Percentiles rank a stretch among this genome's conserved stretches.
phyloP scores from a whole-genome alignment of 2,329 filamentous ascomycete species.

The Exserohilum turcica region DNA sequence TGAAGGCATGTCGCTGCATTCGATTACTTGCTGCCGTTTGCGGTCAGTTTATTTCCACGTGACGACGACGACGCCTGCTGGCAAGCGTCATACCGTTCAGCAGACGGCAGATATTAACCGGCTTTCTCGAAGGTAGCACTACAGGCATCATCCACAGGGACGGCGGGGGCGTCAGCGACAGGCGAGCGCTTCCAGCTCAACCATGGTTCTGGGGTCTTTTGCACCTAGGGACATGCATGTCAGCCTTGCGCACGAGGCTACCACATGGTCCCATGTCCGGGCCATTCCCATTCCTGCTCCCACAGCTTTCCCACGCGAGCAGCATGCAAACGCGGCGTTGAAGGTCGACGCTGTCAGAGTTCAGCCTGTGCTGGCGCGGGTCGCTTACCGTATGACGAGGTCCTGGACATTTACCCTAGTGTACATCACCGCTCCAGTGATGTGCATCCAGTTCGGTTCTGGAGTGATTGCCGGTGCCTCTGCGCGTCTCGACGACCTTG shows the following conservation, averaged over 20 bases:
- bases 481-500: conserved; percentile 7
- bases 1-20: background rate
- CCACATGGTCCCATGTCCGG: conserved; percentile 4
- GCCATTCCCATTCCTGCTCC: background rate
- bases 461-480: conserved; percentile 2
- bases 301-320: background rate
- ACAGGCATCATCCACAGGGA: conserved; percentile 6
- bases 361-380: background rate
- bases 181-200: conserved; percentile 6
- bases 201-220: conserved; percentile 17
- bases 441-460: conserved; percentile 3
- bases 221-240: conserved; percentile 15
- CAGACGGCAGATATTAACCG: conserved; percentile 6
- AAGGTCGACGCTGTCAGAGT: background rate
- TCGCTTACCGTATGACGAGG: background rate
- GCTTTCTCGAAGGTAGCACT: conserved; percentile 14
- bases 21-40: conserved; percentile 1
- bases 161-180: conserved; percentile 9
- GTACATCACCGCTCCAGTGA: conserved; percentile 5
- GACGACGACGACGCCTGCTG: conserved; percentile 1
- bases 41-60: background rate
- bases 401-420: conserved; percentile 2
- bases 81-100: conserved; percentile 6
- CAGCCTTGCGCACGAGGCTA: conserved; percentile 21
- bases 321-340: background rate